A percentile compares a stretch with the other conserved stretches of the same genome.
These are phyloP conservation scores for Fusarium buharicum DNA, from an alignment of 2,329 filamentous ascomycete genomes.

Conservation along the genomic window DNA sequence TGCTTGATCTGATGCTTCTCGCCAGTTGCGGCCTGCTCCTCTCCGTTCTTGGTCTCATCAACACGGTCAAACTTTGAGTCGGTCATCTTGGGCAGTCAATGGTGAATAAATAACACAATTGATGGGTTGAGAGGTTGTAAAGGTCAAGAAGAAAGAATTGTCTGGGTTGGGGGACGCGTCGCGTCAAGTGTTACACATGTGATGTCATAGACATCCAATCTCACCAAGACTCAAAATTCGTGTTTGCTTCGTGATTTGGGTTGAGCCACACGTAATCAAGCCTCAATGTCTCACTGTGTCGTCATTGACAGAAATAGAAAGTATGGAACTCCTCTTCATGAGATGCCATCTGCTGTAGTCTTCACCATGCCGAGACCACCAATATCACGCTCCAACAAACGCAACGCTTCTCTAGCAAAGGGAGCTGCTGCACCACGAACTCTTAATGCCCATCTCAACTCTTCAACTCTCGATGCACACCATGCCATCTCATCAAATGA, in stretches of 20 bases:
- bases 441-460: constrained; percentile 56
- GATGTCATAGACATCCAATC: constrained; percentile 45
- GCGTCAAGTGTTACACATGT: constrained; percentile 31
- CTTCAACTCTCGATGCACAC: constrained; percentile 53
- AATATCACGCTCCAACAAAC: constrained; percentile 52
- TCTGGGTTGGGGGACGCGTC: constrained; percentile 19
- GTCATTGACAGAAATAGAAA: neutral
- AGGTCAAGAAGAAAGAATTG: neutral
- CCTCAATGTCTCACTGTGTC: constrained; percentile 8
- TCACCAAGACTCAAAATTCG: constrained; percentile 8
- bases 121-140: neutral
- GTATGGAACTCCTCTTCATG: constrained; percentile 1
- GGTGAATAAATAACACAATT: neutral
- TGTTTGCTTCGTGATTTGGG: constrained; percentile 22
- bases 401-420: constrained; percentile 54
- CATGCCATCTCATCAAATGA: constrained; percentile 53
- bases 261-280: constrained; percentile 10
- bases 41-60: constrained; percentile 17
- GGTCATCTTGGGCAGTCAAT: constrained; percentile 23
- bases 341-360: constrained; percentile 21
- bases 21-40: constrained; percentile 30
- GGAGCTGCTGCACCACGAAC: constrained; percentile 53
- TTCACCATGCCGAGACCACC: constrained; percentile 46
- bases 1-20: constrained; percentile 47
- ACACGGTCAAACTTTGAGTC: constrained; percentile 13